These are phyloP conservation scores for Elaeagnus macrophylla DNA, from an alignment of 306 rosid species.

Conservation along the genomic window DNA sequence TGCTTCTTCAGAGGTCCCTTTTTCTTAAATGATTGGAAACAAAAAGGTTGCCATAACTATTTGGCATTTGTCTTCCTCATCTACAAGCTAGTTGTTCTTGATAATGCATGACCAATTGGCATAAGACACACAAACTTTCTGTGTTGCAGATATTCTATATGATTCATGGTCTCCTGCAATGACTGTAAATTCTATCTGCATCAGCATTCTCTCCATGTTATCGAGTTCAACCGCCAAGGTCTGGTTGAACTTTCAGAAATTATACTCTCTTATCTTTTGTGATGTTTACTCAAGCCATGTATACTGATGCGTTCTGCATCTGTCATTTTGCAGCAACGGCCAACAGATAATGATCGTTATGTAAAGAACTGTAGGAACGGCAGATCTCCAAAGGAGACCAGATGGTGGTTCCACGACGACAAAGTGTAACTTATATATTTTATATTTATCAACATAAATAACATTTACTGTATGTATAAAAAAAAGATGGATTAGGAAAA, in stretches of 20 bases:
- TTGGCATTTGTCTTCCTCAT: background rate
- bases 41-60: background rate
- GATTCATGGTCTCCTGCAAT: conserved; percentile 45
- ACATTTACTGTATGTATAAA: background rate
- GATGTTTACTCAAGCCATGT: background rate
- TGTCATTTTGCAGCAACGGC: conserved; percentile 30
- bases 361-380: conserved; percentile 36
- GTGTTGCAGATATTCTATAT: conserved; percentile 29
- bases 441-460: conserved; percentile 7
- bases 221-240: conserved; percentile 35
- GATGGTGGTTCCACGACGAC: conserved; percentile 42
- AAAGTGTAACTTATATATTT: conserved; percentile 15
- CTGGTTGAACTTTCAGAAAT: conserved; percentile 1
- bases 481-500: background rate
- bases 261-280: background rate
- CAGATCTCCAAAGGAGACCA: conserved; percentile 38
- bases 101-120: no score
- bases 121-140: background rate
- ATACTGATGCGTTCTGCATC: background rate
- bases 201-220: conserved; percentile 38
- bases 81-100: background rate
- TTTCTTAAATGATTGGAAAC: background rate
- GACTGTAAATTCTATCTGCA: conserved; percentile 32
- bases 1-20: background rate
- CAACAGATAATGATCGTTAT: conserved; percentile 30